Evolutionary conservation across 257 asterid species (phyloP).

Genomic region (Solanum clarkiae): DNA sequence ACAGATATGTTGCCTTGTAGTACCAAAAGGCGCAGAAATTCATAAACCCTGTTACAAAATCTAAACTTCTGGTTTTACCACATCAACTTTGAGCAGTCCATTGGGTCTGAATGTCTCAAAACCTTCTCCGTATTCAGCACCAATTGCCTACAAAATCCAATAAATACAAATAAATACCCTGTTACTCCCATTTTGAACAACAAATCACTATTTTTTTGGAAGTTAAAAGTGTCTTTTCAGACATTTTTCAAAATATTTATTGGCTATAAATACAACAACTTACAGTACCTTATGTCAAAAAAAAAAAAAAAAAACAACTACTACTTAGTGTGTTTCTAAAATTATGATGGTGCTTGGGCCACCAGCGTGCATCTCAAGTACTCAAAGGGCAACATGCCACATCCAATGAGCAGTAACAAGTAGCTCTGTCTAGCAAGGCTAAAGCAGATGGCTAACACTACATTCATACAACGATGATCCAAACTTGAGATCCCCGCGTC

Average conservation of each 20-base stretch:
- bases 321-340: neutral
- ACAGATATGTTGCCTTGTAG: neutral
- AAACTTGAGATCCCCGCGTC: neutral
- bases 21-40: neutral
- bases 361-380: neutral
- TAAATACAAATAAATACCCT: neutral
- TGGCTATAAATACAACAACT: neutral
- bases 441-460: neutral
- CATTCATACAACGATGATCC: neutral
- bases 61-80: conserved; percentile 32
- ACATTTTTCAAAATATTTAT: neutral
- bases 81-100: conserved; percentile 92
- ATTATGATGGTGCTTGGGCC: neutral
- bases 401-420: neutral
- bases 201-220: neutral
- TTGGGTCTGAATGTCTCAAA: conserved; percentile 90
- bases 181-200: neutral
- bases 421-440: neutral
- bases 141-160: conserved; percentile 52
- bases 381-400: neutral
- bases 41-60: neutral
- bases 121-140: conserved; percentile 99
- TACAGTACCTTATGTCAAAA: neutral
- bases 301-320: neutral
- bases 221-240: too few species aligned